Percentiles rank a stretch among this genome's conserved stretches.
These are phyloP conservation scores for Achaetomiella virescens DNA, from an alignment of 495 filamentous ascomycete genomes.

Conservation along the genomic window DNA sequence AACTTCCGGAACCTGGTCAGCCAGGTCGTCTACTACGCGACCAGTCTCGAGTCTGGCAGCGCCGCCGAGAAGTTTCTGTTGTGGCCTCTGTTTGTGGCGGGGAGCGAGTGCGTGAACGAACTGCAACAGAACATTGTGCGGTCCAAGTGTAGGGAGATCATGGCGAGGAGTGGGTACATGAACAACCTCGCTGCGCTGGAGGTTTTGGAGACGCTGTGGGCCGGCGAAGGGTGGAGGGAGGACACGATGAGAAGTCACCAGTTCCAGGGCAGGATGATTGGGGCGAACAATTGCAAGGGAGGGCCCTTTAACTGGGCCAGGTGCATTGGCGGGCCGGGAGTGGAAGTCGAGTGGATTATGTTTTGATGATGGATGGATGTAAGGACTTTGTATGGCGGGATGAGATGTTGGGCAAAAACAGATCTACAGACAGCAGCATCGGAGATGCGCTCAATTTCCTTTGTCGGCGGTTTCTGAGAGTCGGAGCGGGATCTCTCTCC, in stretches of 20 bases:
- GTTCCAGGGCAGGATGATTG: background rate
- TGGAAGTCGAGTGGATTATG: conserved; percentile 83
- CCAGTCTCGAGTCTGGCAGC: conserved; percentile 60
- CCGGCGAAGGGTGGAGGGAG: conserved; percentile 41
- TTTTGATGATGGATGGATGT: conserved; percentile 41
- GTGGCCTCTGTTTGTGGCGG: conserved; percentile 89
- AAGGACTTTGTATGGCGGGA: background rate
- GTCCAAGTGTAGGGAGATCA: conserved; percentile 75
- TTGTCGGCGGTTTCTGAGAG: background rate
- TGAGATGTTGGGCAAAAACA: background rate
- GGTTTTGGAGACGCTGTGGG: conserved; percentile 81
- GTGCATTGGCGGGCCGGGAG: conserved; percentile 59
- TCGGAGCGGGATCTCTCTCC: background rate
- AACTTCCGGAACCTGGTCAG: conserved; percentile 80
- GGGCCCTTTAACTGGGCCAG: conserved; percentile 68
- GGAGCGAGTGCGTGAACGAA: conserved; percentile 83
- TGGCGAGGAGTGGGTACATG: conserved; percentile 80
- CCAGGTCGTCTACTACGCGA: conserved; percentile 74
- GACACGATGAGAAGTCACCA: conserved; percentile 18
- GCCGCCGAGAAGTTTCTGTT: conserved; percentile 78
- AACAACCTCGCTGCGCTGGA: conserved; percentile 86
- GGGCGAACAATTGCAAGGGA: conserved; percentile 16
- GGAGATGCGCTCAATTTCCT: background rate
- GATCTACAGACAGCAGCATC: background rate
- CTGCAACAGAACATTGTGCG: conserved; percentile 72